A percentile compares a stretch with the other conserved stretches of the same genome.
Evolutionary conservation across 2,329 filamentous ascomycete genomes (phyloP).

Genomic region (Knufia fluminis): DNA sequence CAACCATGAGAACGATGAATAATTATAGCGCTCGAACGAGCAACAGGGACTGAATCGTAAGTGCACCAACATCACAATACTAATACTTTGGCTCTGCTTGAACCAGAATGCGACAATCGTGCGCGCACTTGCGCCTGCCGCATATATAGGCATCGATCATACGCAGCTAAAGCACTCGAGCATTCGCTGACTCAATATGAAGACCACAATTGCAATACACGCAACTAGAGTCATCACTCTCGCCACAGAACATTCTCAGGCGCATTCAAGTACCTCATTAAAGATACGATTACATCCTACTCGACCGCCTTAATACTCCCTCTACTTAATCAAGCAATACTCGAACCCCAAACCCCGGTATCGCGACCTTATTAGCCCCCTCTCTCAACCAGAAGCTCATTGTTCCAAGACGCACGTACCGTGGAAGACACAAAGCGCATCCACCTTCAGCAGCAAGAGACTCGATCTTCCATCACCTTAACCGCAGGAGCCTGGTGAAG

Average conservation of each 20-base stretch:
- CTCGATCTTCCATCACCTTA: not conserved
- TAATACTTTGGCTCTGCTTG: too few relatives aligned
- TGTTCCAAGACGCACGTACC: not conserved
- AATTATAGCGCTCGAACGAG: slow-evolving; percentile 4
- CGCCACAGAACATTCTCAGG: not conserved
- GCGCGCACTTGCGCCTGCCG: not conserved
- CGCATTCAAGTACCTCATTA: not conserved
- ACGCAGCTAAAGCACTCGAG: not conserved
- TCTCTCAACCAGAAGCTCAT: not conserved
- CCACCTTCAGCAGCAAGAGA: not conserved
- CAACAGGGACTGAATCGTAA: slow-evolving; percentile 2
- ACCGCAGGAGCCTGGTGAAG: not conserved
- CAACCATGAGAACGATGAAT: not conserved
- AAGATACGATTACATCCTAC: not conserved
- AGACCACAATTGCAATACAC: not conserved
- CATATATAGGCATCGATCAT: too few relatives aligned
- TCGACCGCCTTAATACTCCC: not conserved
- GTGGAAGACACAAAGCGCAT: not conserved
- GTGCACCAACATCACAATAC: not conserved
- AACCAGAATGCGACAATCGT: not conserved
- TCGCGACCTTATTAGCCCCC: not conserved
- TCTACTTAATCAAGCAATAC: not conserved
- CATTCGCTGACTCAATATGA: slow-evolving; percentile 2
- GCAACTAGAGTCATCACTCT: not conserved
- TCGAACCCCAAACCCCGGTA: not conserved